A percentile compares a stretch with the other conserved stretches of the same genome.
Evolutionary conservation across 2,329 filamentous ascomycete genomes (phyloP).

Genomic region (Colletotrichum sojae): DNA sequence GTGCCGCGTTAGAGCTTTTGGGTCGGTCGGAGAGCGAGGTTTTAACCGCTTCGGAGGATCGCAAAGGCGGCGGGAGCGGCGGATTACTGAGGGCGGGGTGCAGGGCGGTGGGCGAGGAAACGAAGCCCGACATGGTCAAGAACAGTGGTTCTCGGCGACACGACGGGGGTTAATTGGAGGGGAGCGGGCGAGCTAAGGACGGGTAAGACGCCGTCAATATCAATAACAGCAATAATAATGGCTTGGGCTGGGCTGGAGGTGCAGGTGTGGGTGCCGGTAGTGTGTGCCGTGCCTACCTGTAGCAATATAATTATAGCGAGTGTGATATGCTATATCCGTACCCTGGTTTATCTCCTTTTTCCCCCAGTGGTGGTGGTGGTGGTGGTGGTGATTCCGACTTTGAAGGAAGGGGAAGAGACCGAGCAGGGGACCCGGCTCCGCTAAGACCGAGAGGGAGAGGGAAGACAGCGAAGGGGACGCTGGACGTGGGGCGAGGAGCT

Average conservation of each 20-base stretch:
- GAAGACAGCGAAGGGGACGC: conserved; percentile 4
- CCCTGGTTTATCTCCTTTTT: background rate
- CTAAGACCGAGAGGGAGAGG: background rate
- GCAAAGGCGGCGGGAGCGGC: conserved; percentile 40
- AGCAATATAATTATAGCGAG: too few species aligned
- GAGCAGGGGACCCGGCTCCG: conserved; percentile 1
- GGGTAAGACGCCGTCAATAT: conserved; percentile 1
- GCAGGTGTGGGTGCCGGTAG: background rate
- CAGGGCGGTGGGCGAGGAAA: conserved; percentile 63
- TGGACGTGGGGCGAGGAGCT: conserved; percentile 16
- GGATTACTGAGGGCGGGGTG: conserved; percentile 64
- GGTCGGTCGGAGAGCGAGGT: conserved; percentile 45
- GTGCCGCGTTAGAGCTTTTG: conserved; percentile 44
- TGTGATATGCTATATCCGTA: background rate
- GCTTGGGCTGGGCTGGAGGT: background rate
- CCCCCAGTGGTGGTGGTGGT: too few species aligned
- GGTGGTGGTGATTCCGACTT: background rate
- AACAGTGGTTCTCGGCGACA: conserved; percentile 29
- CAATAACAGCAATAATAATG: conserved; percentile 8
- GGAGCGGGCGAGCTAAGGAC: conserved; percentile 22
- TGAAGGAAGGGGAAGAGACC: background rate
- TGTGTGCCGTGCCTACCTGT: too few species aligned
- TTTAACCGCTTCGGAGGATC: conserved; percentile 46
- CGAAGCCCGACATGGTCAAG: conserved; percentile 48
- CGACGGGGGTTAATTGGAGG: conserved; percentile 21